Conservation (phyloP, 2,329 filamentous ascomycete genomes). For the Aureobasidium sp. region DNA sequence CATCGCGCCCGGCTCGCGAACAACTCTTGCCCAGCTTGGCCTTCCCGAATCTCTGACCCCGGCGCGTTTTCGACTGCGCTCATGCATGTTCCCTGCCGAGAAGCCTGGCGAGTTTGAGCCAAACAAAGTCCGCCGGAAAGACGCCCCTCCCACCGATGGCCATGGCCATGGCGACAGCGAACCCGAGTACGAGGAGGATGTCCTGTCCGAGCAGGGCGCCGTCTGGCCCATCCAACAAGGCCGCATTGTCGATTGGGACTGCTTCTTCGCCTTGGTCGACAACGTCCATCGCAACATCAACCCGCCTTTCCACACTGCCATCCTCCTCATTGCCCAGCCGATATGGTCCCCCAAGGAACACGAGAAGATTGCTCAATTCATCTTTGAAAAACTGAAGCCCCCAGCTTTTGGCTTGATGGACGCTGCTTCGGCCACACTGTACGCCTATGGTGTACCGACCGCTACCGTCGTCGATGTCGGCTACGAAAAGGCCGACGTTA, state of each 20-base stretch:
- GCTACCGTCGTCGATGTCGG: slow-evolving; percentile 88
- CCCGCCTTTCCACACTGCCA: slow-evolving; percentile 86
- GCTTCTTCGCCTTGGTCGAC: slow-evolving; percentile 86
- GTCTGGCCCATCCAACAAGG: slow-evolving; percentile 78
- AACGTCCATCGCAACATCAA: slow-evolving; percentile 86
- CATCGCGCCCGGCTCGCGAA: slow-evolving; percentile 77
- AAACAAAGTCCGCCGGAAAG: slow-evolving; percentile 58
- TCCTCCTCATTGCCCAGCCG: slow-evolving; percentile 81
- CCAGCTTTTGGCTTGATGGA: slow-evolving; percentile 88
- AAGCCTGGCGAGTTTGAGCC: slow-evolving; percentile 75
- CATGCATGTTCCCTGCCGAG: slow-evolving; percentile 80
- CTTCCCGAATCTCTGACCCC: slow-evolving; percentile 86
- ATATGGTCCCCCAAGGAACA: slow-evolving; percentile 83
- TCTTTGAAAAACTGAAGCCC: slow-evolving; percentile 95
- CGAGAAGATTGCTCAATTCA: slow-evolving; percentile 81
- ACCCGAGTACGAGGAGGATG: slow-evolving; percentile 75
- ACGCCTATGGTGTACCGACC: slow-evolving; percentile 71
- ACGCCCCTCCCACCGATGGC: slow-evolving; percentile 25
- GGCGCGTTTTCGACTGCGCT: slow-evolving; percentile 75
- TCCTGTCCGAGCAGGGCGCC: slow-evolving; percentile 77
- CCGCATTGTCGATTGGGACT: slow-evolving; percentile 79
- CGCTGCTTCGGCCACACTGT: slow-evolving; percentile 70
- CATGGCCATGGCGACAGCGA: slow-evolving; percentile 52
- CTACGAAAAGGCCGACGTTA: slow-evolving; percentile 84
- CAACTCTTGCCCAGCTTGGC: slow-evolving; percentile 82